phyloP scores from a whole-genome alignment of 495 filamentous ascomycete species.

The Glarea lozoyensis region DNA sequence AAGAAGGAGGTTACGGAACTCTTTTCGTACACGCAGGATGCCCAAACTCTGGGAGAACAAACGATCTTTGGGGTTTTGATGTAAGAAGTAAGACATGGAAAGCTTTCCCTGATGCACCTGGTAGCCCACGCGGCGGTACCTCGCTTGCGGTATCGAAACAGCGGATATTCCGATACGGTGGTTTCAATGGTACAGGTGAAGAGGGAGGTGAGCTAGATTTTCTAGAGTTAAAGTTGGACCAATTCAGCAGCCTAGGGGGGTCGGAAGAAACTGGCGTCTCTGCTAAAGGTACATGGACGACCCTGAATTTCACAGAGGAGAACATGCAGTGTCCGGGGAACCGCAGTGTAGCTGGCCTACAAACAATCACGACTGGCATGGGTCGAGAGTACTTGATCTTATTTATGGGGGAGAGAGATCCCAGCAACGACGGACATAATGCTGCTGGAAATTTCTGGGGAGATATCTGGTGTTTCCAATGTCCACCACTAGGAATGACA shows the following conservation, averaged over 20 bases:
- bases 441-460: slow-evolving; percentile 58
- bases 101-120: slow-evolving; percentile 50
- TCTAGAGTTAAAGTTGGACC: slow-evolving; percentile 37
- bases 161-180: slow-evolving; percentile 62
- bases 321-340: slow-evolving; percentile 24
- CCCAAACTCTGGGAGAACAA: slow-evolving; percentile 42
- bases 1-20: slow-evolving; percentile 38
- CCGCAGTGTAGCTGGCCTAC: slow-evolving; percentile 35
- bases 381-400: slow-evolving; percentile 54
- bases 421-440: slow-evolving; percentile 52
- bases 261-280: slow-evolving; percentile 7
- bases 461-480: slow-evolving; percentile 69
- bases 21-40: slow-evolving; percentile 70
- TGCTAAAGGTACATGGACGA: slow-evolving; percentile 15
- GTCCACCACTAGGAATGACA: slow-evolving; percentile 40
- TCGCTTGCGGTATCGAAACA: slow-evolving; percentile 47
- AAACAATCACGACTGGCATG: slow-evolving; percentile 37
- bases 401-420: slow-evolving; percentile 58
- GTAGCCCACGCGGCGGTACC: slow-evolving; percentile 51
- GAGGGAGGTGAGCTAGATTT: slow-evolving; percentile 59
- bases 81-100: slow-evolving; percentile 50
- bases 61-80: slow-evolving; percentile 68
- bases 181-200: slow-evolving; percentile 57
- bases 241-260: slow-evolving; percentile 19
- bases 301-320: slow-evolving; percentile 16